Base-by-base conservation (phyloP, 352 stramenopile genomes). In the Globisporangium recalcitrans region DNA sequence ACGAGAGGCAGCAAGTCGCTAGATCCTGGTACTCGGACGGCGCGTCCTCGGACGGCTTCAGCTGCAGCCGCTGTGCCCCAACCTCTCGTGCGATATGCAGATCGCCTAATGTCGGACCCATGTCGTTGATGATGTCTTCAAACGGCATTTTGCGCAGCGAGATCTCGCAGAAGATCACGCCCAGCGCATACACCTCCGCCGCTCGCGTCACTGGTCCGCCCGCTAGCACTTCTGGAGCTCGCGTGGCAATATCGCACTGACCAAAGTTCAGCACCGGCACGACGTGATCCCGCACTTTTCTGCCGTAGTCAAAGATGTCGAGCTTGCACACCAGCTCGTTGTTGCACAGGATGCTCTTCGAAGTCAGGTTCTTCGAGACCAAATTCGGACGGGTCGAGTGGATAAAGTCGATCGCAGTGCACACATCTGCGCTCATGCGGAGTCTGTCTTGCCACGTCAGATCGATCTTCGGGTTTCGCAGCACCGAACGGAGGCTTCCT, bases 101-200 rank as follows among this genome's bases (percentile, higher is more conserved):
- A 54, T 92, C 83, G 48, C 68, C 81, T 49, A 89, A 56, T 7
- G 80, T 85, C 19, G 67, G 52, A 1, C 83, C 83, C n/a, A 63
- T 69, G 16, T 90, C 72, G 29, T 69, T 65, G 1, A 70, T 53
- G 22, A 88, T 68, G 32, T 77, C 62, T 24, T 78, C 60, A 54
- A 84, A 90, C 26, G 84, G 53, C 32, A 72, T 75, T 5, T 57
- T 54, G 9, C 73, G 75, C 27, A 64, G 63, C 58, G 79, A 87
- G 27, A 93, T 75, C 62, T 91, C 83, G 51, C 81, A 93, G 29
- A 93, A 73, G 65, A 93, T 77, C 21, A 87, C 75, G 51, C 83
- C 83, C 26, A 93, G 64, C 10, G 82, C 80, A 36, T 90, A 93
- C 13, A 93, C 73, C 60, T 91, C 76, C 11, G 81, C 75, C 22